phyloP scores from a whole-genome alignment of 345 rosid genomes.

The Rhodamnia argentea region DNA sequence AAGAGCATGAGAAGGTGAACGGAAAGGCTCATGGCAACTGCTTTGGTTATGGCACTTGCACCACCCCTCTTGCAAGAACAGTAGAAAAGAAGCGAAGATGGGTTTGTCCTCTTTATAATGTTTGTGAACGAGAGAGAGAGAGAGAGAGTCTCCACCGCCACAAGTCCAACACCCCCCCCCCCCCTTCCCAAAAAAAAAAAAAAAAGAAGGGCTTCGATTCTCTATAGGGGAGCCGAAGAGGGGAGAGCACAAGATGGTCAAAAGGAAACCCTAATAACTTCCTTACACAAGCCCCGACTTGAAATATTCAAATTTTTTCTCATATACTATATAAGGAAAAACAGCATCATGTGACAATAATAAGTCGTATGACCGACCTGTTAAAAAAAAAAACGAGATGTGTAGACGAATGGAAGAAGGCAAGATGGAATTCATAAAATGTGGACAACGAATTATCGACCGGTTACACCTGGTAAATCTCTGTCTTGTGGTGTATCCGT shows the following conservation, averaged over 20 bases:
- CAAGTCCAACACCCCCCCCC: too few relatives aligned
- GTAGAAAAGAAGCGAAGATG: neutral
- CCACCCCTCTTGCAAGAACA: neutral
- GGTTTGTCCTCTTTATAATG: neutral
- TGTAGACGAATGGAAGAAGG: neutral
- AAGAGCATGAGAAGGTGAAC: neutral
- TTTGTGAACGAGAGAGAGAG: too few relatives aligned
- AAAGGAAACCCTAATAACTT: neutral
- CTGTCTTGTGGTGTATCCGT: accelerated
- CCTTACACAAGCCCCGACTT: neutral
- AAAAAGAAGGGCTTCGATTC: neutral
- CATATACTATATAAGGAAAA: neutral
- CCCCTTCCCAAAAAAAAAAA: too few relatives aligned
- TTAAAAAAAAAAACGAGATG: neutral
- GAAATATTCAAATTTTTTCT: neutral
- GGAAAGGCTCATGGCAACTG: neutral
- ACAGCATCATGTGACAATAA: neutral
- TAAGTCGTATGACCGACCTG: neutral
- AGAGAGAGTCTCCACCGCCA: too few relatives aligned
- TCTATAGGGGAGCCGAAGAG: neutral
- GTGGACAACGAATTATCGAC: neutral
- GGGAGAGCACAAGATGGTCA: neutral
- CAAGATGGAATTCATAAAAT: neutral
- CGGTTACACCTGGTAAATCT: neutral
- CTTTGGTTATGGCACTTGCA: neutral